Conservation (phyloP, 1,139 yeast genomes). For the Debaryomyces subglobosus region DNA sequence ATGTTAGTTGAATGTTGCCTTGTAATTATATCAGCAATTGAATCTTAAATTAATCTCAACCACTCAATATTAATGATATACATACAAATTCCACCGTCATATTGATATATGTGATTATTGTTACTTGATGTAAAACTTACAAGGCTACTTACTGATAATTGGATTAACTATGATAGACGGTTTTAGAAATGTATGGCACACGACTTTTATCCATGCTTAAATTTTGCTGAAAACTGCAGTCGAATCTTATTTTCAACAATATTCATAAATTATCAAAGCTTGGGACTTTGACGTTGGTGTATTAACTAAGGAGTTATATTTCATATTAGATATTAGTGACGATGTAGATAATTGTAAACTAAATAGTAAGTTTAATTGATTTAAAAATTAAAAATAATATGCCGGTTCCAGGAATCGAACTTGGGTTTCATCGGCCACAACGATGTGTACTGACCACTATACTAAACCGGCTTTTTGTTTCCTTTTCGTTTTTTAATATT, state of each 20-base stretch:
- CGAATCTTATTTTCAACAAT: no score
- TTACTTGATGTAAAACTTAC: background rate
- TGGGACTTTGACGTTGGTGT: no score
- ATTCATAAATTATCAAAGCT: no score
- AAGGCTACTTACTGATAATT: background rate
- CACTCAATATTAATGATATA: constrained; percentile 1
- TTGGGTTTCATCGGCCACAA: constrained; percentile 60
- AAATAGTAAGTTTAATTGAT: no score
- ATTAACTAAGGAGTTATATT: no score
- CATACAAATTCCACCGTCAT: constrained; percentile 25
- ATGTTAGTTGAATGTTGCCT: constrained; percentile 1
- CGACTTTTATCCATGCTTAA: background rate
- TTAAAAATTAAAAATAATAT: constrained; percentile 20
- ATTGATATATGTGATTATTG: constrained; percentile 4
- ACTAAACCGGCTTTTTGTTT: constrained; percentile 37
- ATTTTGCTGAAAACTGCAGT: no score
- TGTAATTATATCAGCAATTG: background rate
- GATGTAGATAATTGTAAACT: no score
- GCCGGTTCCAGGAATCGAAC: constrained; percentile 64
- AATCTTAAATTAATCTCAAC: background rate
- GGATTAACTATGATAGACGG: background rate
- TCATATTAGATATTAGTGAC: no score
- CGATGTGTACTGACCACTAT: constrained; percentile 59
- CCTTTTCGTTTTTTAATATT: no score
- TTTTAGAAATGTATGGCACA: background rate